phyloP scores from a whole-genome alignment of 148 eudicot species.

The Camellia granthamiana region DNA sequence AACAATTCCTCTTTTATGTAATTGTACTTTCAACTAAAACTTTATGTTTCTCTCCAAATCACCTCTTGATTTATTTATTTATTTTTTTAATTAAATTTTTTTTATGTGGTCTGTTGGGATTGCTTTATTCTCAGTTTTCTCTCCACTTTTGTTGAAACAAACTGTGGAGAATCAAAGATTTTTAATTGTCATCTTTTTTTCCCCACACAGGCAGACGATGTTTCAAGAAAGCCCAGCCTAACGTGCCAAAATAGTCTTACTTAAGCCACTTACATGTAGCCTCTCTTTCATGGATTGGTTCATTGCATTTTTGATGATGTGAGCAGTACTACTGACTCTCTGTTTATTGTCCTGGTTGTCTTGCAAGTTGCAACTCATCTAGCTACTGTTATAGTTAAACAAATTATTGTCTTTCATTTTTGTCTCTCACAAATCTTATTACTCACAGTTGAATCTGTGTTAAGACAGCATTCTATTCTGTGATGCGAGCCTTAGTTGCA shows the following conservation, averaged over 20 bases:
- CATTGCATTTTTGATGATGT: neutral
- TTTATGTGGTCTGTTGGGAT: neutral
- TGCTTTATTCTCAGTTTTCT: neutral
- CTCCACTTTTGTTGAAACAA: neutral
- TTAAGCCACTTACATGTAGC: neutral
- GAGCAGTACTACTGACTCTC: neutral
- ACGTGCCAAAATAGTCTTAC: neutral
- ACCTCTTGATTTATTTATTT: neutral
- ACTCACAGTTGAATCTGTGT: neutral
- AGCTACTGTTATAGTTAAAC: neutral
- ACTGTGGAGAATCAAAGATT: neutral
- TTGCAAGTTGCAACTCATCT: neutral
- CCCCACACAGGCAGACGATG: neutral
- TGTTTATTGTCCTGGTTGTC: neutral
- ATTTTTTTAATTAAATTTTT: too few relatives aligned
- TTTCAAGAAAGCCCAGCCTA: neutral
- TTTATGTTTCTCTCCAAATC: neutral
- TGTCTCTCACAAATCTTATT: neutral
- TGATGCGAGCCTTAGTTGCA: neutral
- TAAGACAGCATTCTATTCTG: neutral
- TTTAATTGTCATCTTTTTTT: neutral
- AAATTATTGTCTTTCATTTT: slow-evolving; percentile 1
- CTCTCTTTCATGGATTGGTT: neutral
- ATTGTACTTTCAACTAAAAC: neutral
- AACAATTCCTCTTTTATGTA: too few relatives aligned